phyloP scores from a whole-genome alignment of 768 basidiomycete species.

The Sutorius australiensis region DNA sequence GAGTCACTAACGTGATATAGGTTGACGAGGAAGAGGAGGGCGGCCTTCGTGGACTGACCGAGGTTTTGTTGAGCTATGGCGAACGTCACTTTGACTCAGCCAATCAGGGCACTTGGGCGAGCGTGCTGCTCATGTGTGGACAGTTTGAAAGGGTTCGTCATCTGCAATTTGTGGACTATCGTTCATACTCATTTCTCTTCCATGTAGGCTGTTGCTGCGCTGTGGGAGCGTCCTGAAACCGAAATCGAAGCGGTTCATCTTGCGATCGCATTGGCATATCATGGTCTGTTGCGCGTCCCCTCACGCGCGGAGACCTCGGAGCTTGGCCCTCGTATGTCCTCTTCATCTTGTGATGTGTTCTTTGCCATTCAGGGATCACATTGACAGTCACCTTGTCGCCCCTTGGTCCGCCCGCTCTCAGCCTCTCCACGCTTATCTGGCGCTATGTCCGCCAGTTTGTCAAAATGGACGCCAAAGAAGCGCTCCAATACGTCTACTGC shows the following conservation, averaged over 20 bases:
- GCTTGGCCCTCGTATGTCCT: constrained; percentile 67
- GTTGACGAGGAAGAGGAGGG: constrained; percentile 81
- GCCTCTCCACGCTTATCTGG: constrained; percentile 83
- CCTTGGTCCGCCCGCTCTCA: constrained; percentile 66
- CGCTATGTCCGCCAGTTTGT: constrained; percentile 92
- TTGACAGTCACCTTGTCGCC: constrained; percentile 63
- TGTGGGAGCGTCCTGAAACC: constrained; percentile 83
- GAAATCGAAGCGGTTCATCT: constrained; percentile 94
- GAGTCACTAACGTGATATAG: constrained; percentile 32
- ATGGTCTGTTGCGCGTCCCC: constrained; percentile 85
- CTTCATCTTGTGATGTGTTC: neutral
- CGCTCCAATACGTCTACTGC: constrained; percentile 91
- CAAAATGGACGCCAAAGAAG: constrained; percentile 89
- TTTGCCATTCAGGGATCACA: neutral
- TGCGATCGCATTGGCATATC: constrained; percentile 87
- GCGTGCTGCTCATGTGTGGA: constrained; percentile 84
- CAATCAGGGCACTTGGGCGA: constrained; percentile 71
- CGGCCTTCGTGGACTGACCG: constrained; percentile 68
- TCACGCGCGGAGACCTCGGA: constrained; percentile 79
- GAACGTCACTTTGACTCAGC: constrained; percentile 76
- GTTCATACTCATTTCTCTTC: neutral
- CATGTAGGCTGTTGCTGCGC: constrained; percentile 77
- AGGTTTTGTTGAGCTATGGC: constrained; percentile 73
- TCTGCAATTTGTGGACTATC: neutral
- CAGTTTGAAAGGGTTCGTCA: constrained; percentile 84